Conservation (phyloP, 768 basidiomycete species). For the Mycena sanguinolenta region DNA sequence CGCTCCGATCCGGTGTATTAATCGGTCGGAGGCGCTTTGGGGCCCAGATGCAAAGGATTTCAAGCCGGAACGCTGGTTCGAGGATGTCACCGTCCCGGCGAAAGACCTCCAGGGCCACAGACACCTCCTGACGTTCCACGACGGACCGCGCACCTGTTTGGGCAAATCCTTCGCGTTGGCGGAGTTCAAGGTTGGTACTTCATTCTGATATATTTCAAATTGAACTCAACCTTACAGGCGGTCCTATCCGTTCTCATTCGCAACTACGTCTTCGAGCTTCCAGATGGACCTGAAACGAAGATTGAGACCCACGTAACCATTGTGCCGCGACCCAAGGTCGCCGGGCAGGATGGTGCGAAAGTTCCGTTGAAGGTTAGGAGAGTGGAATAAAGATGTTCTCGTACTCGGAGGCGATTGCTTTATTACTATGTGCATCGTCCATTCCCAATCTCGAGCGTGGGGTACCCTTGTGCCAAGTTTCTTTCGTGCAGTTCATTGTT, state of each 20-base stretch:
- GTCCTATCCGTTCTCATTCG: slow-evolving; percentile 48
- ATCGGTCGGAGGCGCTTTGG: slow-evolving; percentile 56
- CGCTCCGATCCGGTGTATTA: slow-evolving; percentile 55
- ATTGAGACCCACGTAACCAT: slow-evolving; percentile 35
- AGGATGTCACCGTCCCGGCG: slow-evolving; percentile 40
- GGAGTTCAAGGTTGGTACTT: slow-evolving; percentile 33
- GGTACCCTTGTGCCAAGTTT: no score
- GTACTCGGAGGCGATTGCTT: no score
- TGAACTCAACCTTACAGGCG: slow-evolving; percentile 25
- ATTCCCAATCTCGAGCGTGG: no score
- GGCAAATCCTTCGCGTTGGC: slow-evolving; percentile 58
- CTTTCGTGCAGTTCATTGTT: no score
- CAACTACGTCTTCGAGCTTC: slow-evolving; percentile 43
- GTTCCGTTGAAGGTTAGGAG: slow-evolving; percentile 24
- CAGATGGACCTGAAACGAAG: slow-evolving; percentile 44
- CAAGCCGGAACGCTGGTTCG: slow-evolving; percentile 59
- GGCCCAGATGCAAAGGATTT: slow-evolving; percentile 60
- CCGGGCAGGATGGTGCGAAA: slow-evolving; percentile 20
- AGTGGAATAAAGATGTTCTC: slow-evolving; percentile 21
- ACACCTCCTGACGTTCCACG: slow-evolving; percentile 59
- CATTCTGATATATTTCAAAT: not conserved
- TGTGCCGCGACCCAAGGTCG: slow-evolving; percentile 36
- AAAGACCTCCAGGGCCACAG: slow-evolving; percentile 52
- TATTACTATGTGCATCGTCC: no score
- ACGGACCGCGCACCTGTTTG: slow-evolving; percentile 59